Conservation (phyloP, 2,329 filamentous ascomycete genomes). For the Fusarium sp. region DNA sequence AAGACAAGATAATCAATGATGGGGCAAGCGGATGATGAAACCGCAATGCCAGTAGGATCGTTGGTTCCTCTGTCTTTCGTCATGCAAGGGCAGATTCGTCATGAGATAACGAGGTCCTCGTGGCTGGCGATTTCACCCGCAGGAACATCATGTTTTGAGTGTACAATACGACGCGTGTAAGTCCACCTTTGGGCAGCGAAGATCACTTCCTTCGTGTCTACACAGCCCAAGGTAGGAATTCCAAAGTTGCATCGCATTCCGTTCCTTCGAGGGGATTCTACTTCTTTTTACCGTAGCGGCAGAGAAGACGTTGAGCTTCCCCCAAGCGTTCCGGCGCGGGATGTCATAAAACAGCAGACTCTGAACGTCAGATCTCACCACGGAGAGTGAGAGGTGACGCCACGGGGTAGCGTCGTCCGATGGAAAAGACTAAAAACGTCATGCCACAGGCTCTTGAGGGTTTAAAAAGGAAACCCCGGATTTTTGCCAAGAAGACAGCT, state of each 20-base stretch:
- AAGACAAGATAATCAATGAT: neutral
- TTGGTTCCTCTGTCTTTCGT: neutral
- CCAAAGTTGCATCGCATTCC: neutral
- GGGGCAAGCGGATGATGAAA: neutral
- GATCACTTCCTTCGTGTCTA: neutral
- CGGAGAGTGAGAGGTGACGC: neutral
- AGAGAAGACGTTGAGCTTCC: neutral
- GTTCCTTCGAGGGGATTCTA: neutral
- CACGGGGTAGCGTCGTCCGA: conserved; percentile 6
- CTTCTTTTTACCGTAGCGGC: neutral
- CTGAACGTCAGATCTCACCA: conserved; percentile 15
- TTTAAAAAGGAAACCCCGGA: conserved; percentile 1
- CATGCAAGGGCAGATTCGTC: neutral
- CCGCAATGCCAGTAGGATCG: neutral
- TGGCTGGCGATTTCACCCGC: neutral
- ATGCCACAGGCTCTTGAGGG: conserved; percentile 1
- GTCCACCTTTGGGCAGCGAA: neutral
- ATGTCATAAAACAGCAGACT: conserved; percentile 5
- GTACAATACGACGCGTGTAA: conserved; percentile 1
- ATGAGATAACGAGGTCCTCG: conserved; percentile 1
- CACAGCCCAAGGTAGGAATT: neutral
- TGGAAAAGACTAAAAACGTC: neutral
- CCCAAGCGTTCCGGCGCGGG: neutral
- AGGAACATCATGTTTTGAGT: conserved; percentile 1
- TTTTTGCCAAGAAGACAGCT: conserved; percentile 4